Conservation (phyloP, 2,329 filamentous ascomycete genomes). For the Colletotrichum tropicicola region DNA sequence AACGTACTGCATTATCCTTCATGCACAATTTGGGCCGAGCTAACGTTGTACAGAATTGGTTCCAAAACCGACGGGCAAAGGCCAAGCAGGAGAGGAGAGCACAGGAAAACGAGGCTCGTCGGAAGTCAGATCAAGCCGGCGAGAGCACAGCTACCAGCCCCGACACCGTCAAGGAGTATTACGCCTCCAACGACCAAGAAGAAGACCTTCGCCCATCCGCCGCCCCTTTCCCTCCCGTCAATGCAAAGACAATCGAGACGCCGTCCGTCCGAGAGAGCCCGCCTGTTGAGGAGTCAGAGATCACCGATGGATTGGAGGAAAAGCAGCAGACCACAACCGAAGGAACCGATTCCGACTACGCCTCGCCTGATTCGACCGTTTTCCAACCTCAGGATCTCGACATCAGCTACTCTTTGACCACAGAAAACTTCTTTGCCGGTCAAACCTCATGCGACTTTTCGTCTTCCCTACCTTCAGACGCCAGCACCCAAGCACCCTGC, state of each 20-base stretch:
- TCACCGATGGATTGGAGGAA: not conserved
- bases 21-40: constrained; percentile 20
- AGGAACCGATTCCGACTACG: constrained; percentile 21
- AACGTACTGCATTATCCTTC: constrained; percentile 55
- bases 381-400: constrained; percentile 16
- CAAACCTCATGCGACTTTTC: constrained; percentile 28
- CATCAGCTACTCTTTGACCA: constrained; percentile 16
- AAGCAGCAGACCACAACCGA: not conserved
- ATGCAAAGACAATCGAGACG: not conserved
- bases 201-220: constrained; percentile 50
- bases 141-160: constrained; percentile 42
- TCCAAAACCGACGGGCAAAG: constrained; percentile 72
- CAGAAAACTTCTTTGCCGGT: constrained; percentile 17
- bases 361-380: constrained; percentile 23
- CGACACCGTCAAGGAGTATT: constrained; percentile 44
- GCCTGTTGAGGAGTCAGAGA: constrained; percentile 4
- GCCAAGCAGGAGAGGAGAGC: constrained; percentile 71
- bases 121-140: constrained; percentile 42
- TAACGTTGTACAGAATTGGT: constrained; percentile 67
- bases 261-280: not conserved
- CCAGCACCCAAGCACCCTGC: constrained; percentile 4
- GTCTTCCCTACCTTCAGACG: constrained; percentile 10
- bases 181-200: constrained; percentile 40
- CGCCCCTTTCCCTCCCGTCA: constrained; percentile 37
- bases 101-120: constrained; percentile 55